phyloP scores from a whole-genome alignment of 129 eudicot genomes.

The Pulicaria dysenterica region DNA sequence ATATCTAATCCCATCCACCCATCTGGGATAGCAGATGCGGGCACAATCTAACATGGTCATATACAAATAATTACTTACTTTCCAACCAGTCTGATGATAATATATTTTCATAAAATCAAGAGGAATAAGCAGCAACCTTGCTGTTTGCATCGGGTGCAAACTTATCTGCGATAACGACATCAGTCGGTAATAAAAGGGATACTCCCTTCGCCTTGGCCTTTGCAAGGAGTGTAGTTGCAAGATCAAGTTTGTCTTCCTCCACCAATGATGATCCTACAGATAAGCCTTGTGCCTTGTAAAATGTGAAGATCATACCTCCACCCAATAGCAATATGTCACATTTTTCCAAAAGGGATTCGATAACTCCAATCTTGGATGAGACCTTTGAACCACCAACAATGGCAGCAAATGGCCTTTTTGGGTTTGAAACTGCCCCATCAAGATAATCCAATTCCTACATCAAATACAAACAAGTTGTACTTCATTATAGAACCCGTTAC shows the following conservation, averaged over 20 bases:
- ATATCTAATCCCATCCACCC: slow-evolving; percentile 83
- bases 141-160: slow-evolving; percentile 71
- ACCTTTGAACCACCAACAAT: slow-evolving; percentile 85
- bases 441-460: slow-evolving; percentile 78
- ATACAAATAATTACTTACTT: not conserved
- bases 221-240: slow-evolving; percentile 58
- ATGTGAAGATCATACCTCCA: slow-evolving; percentile 71
- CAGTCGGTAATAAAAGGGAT: slow-evolving; percentile 55
- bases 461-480: slow-evolving; percentile 16
- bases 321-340: slow-evolving; percentile 63
- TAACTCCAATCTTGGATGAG: slow-evolving; percentile 77
- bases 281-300: slow-evolving; percentile 72
- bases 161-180: slow-evolving; percentile 65
- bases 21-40: slow-evolving; percentile 65
- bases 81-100: not conserved
- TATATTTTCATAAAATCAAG: not conserved
- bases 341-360: slow-evolving; percentile 76
- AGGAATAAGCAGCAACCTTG: slow-evolving; percentile 45
- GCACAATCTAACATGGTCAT: slow-evolving; percentile 46
- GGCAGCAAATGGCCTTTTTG: slow-evolving; percentile 86
- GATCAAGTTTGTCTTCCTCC: slow-evolving; percentile 65
- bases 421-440: slow-evolving; percentile 70
- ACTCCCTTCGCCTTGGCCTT: slow-evolving; percentile 72
- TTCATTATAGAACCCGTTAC: not conserved
- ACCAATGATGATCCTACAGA: slow-evolving; percentile 62